phyloP scores from a whole-genome alignment of 805 yeast species.

The Nakazawaea laoshanensis region DNA sequence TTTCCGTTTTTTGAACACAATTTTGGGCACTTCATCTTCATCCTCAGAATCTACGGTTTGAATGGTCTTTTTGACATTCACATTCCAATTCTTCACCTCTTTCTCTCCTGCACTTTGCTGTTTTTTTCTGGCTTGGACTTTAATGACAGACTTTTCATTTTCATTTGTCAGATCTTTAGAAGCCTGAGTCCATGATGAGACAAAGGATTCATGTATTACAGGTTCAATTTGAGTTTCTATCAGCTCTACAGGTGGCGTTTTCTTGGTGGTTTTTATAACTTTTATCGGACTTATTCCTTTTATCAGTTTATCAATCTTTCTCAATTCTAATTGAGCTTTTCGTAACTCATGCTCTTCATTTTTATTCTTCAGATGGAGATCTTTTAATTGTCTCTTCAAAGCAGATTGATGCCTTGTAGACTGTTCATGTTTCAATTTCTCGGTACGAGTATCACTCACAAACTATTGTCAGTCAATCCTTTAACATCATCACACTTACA shows the following conservation, averaged over 20 bases:
- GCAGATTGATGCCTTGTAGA: constrained; percentile 8
- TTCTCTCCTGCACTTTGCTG: constrained; percentile 3
- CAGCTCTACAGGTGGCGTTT: neutral
- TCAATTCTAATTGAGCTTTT: constrained; percentile 1
- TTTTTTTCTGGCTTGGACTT: neutral
- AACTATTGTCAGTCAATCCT: constrained; percentile 1
- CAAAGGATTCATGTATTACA: too few species aligned
- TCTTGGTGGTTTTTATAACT: neutral
- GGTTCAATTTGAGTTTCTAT: neutral
- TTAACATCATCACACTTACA: constrained; percentile 2
- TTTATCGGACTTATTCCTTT: neutral
- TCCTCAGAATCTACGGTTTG: constrained; percentile 1
- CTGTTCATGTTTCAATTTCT: constrained; percentile 8
- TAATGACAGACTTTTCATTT: neutral
- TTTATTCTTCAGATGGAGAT: constrained; percentile 5
- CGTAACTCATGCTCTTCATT: neutral
- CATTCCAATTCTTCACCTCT: constrained; percentile 8
- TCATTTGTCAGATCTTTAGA: neutral
- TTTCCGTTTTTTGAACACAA: constrained; percentile 4
- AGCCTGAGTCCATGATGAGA: neutral
- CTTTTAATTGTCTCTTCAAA: constrained; percentile 4
- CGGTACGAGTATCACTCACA: constrained; percentile 3
- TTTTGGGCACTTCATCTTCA: constrained; percentile 1
- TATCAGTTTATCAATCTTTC: constrained; percentile 1
- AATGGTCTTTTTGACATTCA: neutral